phyloP scores from a whole-genome alignment of 2,329 filamentous ascomycete species.

The Colletotrichum graminicola region DNA sequence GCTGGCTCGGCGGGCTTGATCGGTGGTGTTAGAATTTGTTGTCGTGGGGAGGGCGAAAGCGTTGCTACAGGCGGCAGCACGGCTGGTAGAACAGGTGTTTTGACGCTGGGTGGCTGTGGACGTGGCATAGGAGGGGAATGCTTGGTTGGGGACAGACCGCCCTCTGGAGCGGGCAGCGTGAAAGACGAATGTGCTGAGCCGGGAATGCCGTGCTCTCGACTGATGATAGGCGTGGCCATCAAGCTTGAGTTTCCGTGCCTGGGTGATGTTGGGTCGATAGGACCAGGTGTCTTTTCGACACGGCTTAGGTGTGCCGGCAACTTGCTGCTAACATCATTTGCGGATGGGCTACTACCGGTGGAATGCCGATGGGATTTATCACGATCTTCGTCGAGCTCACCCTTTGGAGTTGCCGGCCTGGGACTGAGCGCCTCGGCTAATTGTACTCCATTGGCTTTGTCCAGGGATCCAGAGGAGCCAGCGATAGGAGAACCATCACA shows the following conservation, averaged over 20 bases:
- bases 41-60: conserved; percentile 68
- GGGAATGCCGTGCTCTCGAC: conserved; percentile 38
- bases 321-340: neutral
- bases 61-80: conserved; percentile 70
- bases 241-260: conserved; percentile 35
- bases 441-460: neutral
- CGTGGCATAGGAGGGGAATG: conserved; percentile 59
- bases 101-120: conserved; percentile 34
- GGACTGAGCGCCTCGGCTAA: neutral
- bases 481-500: neutral
- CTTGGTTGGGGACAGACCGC: conserved; percentile 65
- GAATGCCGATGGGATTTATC: neutral
- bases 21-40: conserved; percentile 71
- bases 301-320: conserved; percentile 6
- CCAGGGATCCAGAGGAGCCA: conserved; percentile 1
- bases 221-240: conserved; percentile 40
- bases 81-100: conserved; percentile 49
- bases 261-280: conserved; percentile 28
- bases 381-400: neutral
- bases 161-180: conserved; percentile 54
- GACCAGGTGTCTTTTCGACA: conserved; percentile 25
- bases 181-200: conserved; percentile 40
- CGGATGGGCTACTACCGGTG: neutral
- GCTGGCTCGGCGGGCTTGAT: conserved; percentile 62
- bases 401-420: conserved; percentile 28